Evolutionary conservation across 164 flowering plant genomes (phyloP), one percentile per base, ranked within the genome.

Genomic region (Magnolia officinalis): DNA sequence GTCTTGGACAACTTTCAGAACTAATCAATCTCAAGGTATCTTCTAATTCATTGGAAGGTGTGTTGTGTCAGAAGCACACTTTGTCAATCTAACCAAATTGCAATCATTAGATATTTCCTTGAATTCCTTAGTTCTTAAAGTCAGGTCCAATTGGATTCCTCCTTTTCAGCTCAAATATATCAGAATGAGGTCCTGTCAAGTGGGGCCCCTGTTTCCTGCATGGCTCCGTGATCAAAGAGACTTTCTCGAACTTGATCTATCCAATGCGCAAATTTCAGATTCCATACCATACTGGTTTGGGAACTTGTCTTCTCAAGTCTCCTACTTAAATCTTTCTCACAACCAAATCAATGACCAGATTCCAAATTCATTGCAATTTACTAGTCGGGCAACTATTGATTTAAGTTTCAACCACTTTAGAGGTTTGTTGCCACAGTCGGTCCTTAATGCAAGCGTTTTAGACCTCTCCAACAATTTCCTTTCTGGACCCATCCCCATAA

Each of bases 151-250:
- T 59, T 73, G 75, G 75, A 10, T 58, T 29, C 67, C 67, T 51
- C 74, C 50, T 20, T 72, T 55, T 16, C 63, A 72, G 4, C 74
- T 72, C 4, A 10, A 4, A 16, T 7, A 20, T 11, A 8, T 72
- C 2, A 11, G 4, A 0, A 23, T 72, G 14, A 13, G 9, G 1
- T 5, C 63, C 6, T 72, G 74, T 24, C 20, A 23, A 10, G 2
- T 72, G 20, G 63, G 74, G 49, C 74, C 23, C 16, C 26, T 10
- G 24, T 72, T 72, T 51, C 74, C 74, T 50, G 16, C 29, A 19
- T 72, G 75, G 75, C 45, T 72, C 0, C 21, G 0, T 11, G 14
- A 45, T 0, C 71, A 68, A 19, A 37, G 26, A 1, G 8, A 29
- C 1, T 11, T 68, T 20, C 18, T 11, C 10, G 1, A 2, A 0